Percentiles rank a stretch among this genome's conserved stretches.
These are phyloP conservation scores for Myriosclerotinia scirpicola DNA, from an alignment of 2,329 filamentous ascomycete species.

Conservation along the genomic window DNA sequence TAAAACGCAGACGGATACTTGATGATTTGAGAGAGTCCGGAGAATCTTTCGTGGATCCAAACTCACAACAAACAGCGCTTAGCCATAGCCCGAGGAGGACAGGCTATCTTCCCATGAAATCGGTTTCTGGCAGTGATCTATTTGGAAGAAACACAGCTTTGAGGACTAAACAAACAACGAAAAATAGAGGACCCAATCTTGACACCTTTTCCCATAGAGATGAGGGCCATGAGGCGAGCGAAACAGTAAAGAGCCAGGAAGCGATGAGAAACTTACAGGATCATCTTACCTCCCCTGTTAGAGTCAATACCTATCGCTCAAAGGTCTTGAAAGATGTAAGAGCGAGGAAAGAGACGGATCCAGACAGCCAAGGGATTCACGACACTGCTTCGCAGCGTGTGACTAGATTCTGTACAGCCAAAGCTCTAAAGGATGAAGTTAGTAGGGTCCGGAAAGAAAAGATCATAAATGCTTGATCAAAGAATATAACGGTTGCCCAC, in stretches of 20 bases:
- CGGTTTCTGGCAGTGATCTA: constrained; percentile 30
- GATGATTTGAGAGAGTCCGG: constrained; percentile 31
- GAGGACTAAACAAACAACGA: background rate
- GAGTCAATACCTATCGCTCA: background rate
- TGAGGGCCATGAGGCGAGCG: too few species aligned
- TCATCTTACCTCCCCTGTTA: background rate
- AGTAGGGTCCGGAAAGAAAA: constrained; percentile 5
- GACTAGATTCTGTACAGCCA: constrained; percentile 21
- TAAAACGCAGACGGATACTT: constrained; percentile 31
- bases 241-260: background rate
- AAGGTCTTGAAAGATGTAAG: background rate
- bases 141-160: constrained; percentile 24
- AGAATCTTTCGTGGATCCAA: background rate
- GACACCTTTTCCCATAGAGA: background rate
- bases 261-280: too few species aligned
- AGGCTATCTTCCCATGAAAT: background rate
- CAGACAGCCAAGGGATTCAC: constrained; percentile 7
- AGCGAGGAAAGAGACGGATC: constrained; percentile 12
- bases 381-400: constrained; percentile 16
- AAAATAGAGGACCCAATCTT: background rate
- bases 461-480: background rate
- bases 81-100: background rate
- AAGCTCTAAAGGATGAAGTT: constrained; percentile 12
- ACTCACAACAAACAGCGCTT: background rate
- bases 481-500: background rate